Evolutionary conservation across 805 yeast species (phyloP).

Genomic region (Torulaspora indica): DNA sequence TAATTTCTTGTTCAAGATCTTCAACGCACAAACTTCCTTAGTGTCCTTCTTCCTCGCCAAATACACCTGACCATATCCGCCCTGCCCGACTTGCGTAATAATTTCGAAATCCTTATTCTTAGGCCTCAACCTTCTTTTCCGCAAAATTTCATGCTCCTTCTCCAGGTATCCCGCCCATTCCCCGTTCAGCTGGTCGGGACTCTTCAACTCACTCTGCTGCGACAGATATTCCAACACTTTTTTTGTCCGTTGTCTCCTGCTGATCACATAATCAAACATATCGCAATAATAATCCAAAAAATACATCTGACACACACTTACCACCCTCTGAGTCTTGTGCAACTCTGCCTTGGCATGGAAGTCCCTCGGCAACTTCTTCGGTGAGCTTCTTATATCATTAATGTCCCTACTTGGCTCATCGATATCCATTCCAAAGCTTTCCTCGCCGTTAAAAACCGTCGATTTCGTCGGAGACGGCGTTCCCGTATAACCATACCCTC

Average conservation of each 20-base stretch:
- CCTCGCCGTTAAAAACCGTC: constrained; percentile 25
- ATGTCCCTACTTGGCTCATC: constrained; percentile 29
- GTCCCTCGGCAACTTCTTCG: constrained; percentile 40
- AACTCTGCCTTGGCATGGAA: constrained; percentile 56
- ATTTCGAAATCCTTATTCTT: constrained; percentile 93
- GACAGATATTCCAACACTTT: constrained; percentile 58
- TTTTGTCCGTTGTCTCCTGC: constrained; percentile 74
- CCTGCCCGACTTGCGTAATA: constrained; percentile 98
- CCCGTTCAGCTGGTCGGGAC: constrained; percentile 40
- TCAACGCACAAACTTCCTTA: constrained; percentile 90
- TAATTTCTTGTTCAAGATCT: constrained; percentile 81
- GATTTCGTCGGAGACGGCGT: constrained; percentile 34
- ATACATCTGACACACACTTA: constrained; percentile 88
- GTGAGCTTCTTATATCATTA: constrained; percentile 31
- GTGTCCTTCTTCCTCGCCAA: constrained; percentile 92
- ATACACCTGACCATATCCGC: constrained; percentile 99
- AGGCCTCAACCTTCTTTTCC: constrained; percentile 88
- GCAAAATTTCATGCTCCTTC: constrained; percentile 74
- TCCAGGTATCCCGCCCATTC: constrained; percentile 79
- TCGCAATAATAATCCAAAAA: constrained; percentile 95
- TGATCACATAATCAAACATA: constrained; percentile 85
- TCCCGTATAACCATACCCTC: constrained; percentile 17
- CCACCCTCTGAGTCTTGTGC: constrained; percentile 77
- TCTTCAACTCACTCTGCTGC: constrained; percentile 31
- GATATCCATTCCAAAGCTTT: constrained; percentile 34